phyloP scores from a whole-genome alignment of 2,329 filamentous ascomycete genomes.

The Aschersonia sp. region DNA sequence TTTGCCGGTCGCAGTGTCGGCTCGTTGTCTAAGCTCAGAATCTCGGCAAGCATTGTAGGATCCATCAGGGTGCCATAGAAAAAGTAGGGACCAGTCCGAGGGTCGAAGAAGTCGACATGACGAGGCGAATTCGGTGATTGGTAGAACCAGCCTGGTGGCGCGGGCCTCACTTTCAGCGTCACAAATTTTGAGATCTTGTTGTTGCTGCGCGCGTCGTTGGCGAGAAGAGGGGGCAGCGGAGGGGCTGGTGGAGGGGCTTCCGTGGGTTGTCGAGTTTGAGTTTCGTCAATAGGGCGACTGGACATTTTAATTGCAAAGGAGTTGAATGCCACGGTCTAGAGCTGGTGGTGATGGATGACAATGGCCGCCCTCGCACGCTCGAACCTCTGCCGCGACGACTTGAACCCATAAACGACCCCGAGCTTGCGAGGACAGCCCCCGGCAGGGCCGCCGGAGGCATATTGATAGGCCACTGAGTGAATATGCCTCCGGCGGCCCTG shows the following conservation, averaged over 20 bases:
- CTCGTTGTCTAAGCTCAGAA: slow-evolving; percentile 1
- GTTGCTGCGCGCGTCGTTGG: neutral
- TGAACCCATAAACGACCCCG: no score
- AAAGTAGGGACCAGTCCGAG: slow-evolving; percentile 2
- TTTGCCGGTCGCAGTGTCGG: slow-evolving; percentile 1
- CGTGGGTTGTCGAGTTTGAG: neutral
- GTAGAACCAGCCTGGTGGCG: slow-evolving; percentile 1
- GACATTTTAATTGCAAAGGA: no score
- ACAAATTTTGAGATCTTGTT: slow-evolving; percentile 1
- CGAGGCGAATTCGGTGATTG: slow-evolving; percentile 1
- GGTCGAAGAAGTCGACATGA: neutral
- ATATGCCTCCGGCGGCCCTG: no score
- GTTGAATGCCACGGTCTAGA: no score
- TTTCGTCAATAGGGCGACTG: no score
- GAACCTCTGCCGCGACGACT: no score
- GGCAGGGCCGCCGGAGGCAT: no score
- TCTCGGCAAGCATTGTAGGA: slow-evolving; percentile 1
- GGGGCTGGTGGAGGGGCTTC: neutral
- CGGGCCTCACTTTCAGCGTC: slow-evolving; percentile 1
- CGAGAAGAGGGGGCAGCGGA: slow-evolving; percentile 1
- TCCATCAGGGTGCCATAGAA: slow-evolving; percentile 2
- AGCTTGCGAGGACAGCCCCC: no score
- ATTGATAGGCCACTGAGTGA: no score
- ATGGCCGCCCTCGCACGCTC: no score
- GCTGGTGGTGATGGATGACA: no score